These are phyloP conservation scores for Phytophthora capsici DNA, from an alignment of 352 stramenopile species.

Conservation along the genomic window DNA sequence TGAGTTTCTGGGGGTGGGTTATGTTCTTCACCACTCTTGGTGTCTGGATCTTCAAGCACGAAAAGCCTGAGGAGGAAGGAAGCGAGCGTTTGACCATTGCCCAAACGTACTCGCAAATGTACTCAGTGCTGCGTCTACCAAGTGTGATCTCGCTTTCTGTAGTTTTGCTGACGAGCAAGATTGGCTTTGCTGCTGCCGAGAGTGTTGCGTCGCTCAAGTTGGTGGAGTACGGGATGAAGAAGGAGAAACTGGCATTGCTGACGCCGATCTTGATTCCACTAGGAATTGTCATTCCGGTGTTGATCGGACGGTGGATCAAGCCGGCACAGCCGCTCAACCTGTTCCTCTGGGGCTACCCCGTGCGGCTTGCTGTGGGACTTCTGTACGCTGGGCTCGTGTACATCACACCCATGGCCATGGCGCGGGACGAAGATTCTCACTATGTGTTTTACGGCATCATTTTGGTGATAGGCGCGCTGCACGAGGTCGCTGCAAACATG, in stretches of 20 bases:
- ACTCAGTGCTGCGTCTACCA: slow-evolving; percentile 83
- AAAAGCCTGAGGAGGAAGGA: slow-evolving; percentile 61
- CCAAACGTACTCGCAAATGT: slow-evolving; percentile 93
- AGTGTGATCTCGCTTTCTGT: slow-evolving; percentile 86
- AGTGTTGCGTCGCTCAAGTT: slow-evolving; percentile 93
- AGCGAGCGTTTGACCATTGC: slow-evolving; percentile 82
- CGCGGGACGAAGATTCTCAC: slow-evolving; percentile 74
- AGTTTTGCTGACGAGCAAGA: slow-evolving; percentile 93
- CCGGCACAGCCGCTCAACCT: slow-evolving; percentile 73
- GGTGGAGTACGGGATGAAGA: slow-evolving; percentile 92
- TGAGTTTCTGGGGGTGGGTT: slow-evolving; percentile 94
- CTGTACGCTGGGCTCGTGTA: slow-evolving; percentile 87
- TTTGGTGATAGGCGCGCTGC: slow-evolving; percentile 66
- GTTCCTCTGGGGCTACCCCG: slow-evolving; percentile 85
- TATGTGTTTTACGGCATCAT: slow-evolving; percentile 85
- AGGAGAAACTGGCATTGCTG: slow-evolving; percentile 92
- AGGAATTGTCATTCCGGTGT: slow-evolving; percentile 88
- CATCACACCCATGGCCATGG: slow-evolving; percentile 81
- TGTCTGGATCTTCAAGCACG: slow-evolving; percentile 93
- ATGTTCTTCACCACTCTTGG: slow-evolving; percentile 93
- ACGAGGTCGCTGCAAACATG: slow-evolving; percentile 90
- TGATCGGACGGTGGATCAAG: slow-evolving; percentile 80
- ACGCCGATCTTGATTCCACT: slow-evolving; percentile 88
- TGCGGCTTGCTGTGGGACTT: slow-evolving; percentile 84
- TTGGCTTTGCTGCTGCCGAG: slow-evolving; percentile 92